Evolutionary conservation across 129 eudicot species (phyloP).

Genomic region (Glebionis coronaria): DNA sequence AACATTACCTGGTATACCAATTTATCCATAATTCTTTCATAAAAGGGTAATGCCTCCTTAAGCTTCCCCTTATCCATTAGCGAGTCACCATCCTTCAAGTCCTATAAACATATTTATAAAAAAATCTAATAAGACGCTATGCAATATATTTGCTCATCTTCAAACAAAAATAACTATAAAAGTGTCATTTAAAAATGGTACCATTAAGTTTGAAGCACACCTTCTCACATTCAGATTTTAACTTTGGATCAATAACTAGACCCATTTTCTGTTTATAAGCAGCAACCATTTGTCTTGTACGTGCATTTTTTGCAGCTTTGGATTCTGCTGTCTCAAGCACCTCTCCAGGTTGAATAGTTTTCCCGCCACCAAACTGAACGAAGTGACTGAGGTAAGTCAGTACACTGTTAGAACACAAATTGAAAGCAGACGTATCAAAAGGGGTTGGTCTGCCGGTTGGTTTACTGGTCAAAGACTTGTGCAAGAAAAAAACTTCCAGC

Average conservation of each 20-base stretch:
- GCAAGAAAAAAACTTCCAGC: background rate
- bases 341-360: conserved; percentile 76
- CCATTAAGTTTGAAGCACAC: conserved; percentile 40
- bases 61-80: conserved; percentile 85
- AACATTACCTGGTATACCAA: conserved; percentile 61
- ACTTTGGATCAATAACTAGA: conserved; percentile 60
- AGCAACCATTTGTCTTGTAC: conserved; percentile 61
- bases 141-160: conserved; percentile 7
- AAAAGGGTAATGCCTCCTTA: conserved; percentile 76
- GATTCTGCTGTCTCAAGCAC: conserved; percentile 75
- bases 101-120: conserved; percentile 47
- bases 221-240: conserved; percentile 83
- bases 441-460: background rate
- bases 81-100: conserved; percentile 77
- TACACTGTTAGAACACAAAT: conserved; percentile 18
- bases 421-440: background rate
- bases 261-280: conserved; percentile 58
- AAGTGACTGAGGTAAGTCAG: background rate
- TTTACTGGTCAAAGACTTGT: background rate
- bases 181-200: conserved; percentile 24
- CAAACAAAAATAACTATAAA: conserved; percentile 8
- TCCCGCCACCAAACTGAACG: conserved; percentile 85
- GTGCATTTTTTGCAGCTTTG: conserved; percentile 73
- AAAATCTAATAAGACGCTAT: conserved; percentile 27
- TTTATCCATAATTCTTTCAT: conserved; percentile 80